These are phyloP conservation scores for Sphaerostilbella broomeana DNA, from an alignment of 2,329 filamentous ascomycete species.

Conservation along the genomic window DNA sequence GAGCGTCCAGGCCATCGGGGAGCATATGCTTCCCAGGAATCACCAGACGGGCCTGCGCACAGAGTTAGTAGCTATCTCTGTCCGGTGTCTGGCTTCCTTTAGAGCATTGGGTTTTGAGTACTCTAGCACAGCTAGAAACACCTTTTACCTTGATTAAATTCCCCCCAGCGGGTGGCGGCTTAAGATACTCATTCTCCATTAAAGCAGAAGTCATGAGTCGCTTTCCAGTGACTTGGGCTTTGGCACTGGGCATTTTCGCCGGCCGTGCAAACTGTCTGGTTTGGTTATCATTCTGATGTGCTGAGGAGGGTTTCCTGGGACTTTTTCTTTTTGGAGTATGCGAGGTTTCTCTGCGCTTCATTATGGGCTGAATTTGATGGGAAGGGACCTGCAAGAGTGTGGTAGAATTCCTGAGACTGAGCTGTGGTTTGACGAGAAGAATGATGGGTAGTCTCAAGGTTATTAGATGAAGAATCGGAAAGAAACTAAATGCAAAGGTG, in stretches of 20 bases:
- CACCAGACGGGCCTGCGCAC: conserved; percentile 20
- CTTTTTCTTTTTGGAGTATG: background rate
- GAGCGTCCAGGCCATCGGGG: conserved; percentile 21
- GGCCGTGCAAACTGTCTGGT: background rate
- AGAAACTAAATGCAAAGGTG: no score
- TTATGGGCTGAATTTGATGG: no score
- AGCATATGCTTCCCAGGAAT: conserved; percentile 24
- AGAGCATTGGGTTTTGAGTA: background rate
- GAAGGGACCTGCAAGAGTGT: no score
- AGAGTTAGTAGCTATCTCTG: background rate
- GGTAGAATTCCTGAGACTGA: no score
- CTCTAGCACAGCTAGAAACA: background rate
- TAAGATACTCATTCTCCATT: conserved; percentile 20
- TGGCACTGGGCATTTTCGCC: conserved; percentile 18
- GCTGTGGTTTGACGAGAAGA: no score
- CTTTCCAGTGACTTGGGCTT: conserved; percentile 18
- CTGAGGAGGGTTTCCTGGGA: background rate
- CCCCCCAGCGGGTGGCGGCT: conserved; percentile 18
- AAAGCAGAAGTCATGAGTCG: conserved; percentile 15
- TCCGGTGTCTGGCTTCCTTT: no score
- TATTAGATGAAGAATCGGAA: no score
- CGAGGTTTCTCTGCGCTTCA: background rate
- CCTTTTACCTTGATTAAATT: conserved; percentile 21
- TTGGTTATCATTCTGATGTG: background rate
- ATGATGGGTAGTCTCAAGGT: no score